Evolutionary conservation across 106 monocot genomes (phyloP).

Genomic region (Chionographis japonica): DNA sequence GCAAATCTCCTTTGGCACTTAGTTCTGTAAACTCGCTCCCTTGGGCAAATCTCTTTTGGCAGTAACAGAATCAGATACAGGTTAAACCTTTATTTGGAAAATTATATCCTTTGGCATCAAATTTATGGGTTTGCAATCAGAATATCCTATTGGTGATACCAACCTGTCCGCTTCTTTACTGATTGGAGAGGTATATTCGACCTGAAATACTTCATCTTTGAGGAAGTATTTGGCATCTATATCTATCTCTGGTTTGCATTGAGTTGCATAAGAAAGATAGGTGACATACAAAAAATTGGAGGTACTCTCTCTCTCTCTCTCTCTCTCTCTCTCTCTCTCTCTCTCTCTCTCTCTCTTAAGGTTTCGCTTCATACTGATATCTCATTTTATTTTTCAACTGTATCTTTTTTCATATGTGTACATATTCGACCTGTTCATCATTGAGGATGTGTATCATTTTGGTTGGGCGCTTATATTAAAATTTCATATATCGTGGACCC

Average conservation of each 20-base stretch:
- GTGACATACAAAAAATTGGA: not conserved
- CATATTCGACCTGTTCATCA: no score
- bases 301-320: not conserved
- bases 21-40: not conserved
- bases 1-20: conserved; percentile 42
- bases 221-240: conserved; percentile 4
- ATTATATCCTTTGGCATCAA: conserved; percentile 42
- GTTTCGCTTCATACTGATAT: no score
- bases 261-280: not conserved
- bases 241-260: not conserved
- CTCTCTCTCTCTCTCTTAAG: no score
- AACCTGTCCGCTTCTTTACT: not conserved
- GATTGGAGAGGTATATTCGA: not conserved
- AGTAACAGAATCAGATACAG: conserved; percentile 19
- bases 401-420: no score
- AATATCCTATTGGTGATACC: conserved; percentile 3
- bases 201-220: not conserved
- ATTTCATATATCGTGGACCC: not conserved
- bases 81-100: conserved; percentile 26
- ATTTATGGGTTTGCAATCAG: conserved; percentile 5
- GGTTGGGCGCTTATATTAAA: not conserved
- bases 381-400: no score
- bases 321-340: not conserved
- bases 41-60: conserved; percentile 55
- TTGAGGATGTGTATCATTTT: no score